Conservation (phyloP, 257 asterid genomes). For the Linaria vulgaris region DNA sequence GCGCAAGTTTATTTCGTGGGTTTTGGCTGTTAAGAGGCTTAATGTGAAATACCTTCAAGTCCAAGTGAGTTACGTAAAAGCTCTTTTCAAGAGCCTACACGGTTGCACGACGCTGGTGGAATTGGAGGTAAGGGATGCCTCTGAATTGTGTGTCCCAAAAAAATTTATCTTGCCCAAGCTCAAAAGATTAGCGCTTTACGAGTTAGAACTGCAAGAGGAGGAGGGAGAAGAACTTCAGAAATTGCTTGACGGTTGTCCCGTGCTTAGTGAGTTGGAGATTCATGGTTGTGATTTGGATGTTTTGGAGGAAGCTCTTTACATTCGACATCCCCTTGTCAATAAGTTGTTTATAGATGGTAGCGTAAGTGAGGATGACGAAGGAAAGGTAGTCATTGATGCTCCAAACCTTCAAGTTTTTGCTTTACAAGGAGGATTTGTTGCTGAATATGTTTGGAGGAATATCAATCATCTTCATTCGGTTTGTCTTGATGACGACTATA, state of each 20-base stretch:
- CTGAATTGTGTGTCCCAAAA: no score
- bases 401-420: slow-evolving; percentile 9
- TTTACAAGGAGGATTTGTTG: neutral
- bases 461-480: neutral
- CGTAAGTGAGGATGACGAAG: neutral
- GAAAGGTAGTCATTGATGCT: neutral
- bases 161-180: neutral
- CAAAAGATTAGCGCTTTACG: neutral
- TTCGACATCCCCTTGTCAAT: neutral
- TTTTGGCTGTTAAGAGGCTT: no score
- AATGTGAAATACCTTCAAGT: no score
- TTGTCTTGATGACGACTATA: neutral
- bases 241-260: slow-evolving; percentile 8
- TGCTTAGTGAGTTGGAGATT: neutral
- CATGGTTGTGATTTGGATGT: neutral
- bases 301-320: neutral
- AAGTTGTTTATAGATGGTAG: neutral
- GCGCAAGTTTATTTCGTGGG: no score
- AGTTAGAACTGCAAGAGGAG: neutral
- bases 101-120: no score
- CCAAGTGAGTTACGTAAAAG: no score
- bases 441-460: neutral
- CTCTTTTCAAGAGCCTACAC: no score
- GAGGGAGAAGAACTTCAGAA: neutral
- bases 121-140: no score